A percentile compares a stretch with the other conserved stretches of the same genome.
These are phyloP conservation scores for Delphinella strobiligena DNA, from an alignment of 2,329 filamentous ascomycete genomes.

Conservation along the genomic window DNA sequence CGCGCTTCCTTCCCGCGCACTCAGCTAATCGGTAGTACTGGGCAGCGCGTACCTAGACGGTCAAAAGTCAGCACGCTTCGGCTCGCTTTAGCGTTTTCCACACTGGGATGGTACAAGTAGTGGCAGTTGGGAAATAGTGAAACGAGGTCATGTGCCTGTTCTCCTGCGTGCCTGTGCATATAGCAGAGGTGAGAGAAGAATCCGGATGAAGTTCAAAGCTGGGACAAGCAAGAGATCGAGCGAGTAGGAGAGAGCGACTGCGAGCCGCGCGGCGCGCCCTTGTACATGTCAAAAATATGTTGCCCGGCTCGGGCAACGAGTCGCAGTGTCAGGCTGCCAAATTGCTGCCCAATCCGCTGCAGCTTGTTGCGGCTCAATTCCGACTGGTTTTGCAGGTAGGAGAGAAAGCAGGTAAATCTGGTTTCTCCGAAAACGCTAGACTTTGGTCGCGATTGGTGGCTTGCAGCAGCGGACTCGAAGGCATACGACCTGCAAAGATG, in stretches of 20 bases:
- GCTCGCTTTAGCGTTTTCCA: constrained; percentile 1
- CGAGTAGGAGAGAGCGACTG: not conserved
- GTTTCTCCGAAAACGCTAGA: not conserved
- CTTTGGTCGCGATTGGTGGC: too few relatives aligned
- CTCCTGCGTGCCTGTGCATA: not conserved
- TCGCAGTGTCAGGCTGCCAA: not conserved
- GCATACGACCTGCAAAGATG: not conserved
- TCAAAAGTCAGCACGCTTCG: constrained; percentile 10
- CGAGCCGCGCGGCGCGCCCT: not conserved
- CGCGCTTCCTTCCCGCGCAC: constrained; percentile 72
- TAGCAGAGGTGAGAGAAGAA: too few relatives aligned
- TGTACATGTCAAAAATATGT: too few relatives aligned
- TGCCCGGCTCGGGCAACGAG: too few relatives aligned
- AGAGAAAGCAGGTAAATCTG: too few relatives aligned
- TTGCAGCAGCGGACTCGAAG: not conserved
- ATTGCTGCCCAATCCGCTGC: not conserved
- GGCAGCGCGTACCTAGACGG: constrained; percentile 58
- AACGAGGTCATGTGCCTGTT: not conserved
- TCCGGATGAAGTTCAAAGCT: too few relatives aligned
- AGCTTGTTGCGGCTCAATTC: constrained; percentile 1
- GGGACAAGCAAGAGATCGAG: not conserved
- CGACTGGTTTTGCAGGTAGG: too few relatives aligned
- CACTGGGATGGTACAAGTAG: too few relatives aligned
- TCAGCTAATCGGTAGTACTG: constrained; percentile 90
- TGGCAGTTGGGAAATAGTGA: too few relatives aligned